These are phyloP conservation scores for Bifiguratus adelaidae DNA, from an alignment of 192 early-diverging fungal species.

Conservation along the genomic window DNA sequence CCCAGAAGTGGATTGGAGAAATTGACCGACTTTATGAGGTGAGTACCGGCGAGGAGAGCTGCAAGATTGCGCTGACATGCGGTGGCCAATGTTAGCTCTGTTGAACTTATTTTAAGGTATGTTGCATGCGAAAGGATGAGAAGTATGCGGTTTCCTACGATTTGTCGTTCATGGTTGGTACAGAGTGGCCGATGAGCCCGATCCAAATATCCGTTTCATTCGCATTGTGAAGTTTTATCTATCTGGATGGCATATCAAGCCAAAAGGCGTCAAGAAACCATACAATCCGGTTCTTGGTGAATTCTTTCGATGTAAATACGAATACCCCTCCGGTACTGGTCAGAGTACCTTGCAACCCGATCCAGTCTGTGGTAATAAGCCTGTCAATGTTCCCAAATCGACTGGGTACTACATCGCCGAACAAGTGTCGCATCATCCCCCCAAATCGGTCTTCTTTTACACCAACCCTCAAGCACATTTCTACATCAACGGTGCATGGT, in stretches of 20 bases:
- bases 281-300: constrained; percentile 93
- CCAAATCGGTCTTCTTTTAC: constrained; percentile 75
- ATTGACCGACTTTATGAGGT: constrained; percentile 95
- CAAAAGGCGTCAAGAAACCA: constrained; percentile 86
- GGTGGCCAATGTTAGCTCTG: no score
- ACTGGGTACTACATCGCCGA: constrained; percentile 77
- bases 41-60: no score
- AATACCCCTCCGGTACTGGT: constrained; percentile 49
- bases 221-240: constrained; percentile 78
- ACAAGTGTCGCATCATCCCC: constrained; percentile 90
- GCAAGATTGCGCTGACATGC: no score
- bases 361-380: no score
- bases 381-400: no score
- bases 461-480: constrained; percentile 70
- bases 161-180: not conserved
- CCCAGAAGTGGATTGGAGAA: constrained; percentile 89
- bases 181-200: constrained; percentile 55
- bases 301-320: constrained; percentile 70
- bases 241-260: constrained; percentile 88
- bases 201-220: constrained; percentile 71
- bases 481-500: constrained; percentile 63
- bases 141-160: not conserved
- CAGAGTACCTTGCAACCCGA: no score
- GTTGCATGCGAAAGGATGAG: not conserved
- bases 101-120: constrained; percentile 69